phyloP scores from a whole-genome alignment of 108 stramenopile genomes.

The Nitzschia sp. region DNA sequence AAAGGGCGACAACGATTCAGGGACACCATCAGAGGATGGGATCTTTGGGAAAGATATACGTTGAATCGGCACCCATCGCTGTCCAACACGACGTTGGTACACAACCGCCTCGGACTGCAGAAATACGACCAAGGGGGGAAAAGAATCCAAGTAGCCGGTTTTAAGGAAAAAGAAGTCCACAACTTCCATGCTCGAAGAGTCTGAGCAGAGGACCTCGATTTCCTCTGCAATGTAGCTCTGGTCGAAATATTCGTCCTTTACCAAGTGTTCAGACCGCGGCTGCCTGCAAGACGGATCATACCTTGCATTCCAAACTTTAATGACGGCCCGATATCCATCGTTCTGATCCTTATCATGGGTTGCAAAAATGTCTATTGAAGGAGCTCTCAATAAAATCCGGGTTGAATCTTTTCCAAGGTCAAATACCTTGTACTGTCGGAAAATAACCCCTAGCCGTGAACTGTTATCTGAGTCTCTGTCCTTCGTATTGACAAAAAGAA shows the following conservation, averaged over 20 bases:
- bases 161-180: constrained; percentile 69
- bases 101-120: constrained; percentile 50
- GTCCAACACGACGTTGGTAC: constrained; percentile 47
- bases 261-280: constrained; percentile 6
- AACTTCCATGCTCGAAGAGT: constrained; percentile 21
- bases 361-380: constrained; percentile 19
- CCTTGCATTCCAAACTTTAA: constrained; percentile 44
- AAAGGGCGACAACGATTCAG: no score
- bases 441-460: constrained; percentile 5
- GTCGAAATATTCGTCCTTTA: constrained; percentile 29
- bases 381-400: constrained; percentile 6
- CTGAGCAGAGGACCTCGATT: constrained; percentile 26
- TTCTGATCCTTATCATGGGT: not conserved
- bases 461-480: not conserved
- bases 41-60: constrained; percentile 47
- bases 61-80: constrained; percentile 54
- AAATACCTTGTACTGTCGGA: constrained; percentile 18
- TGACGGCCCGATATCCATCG: not conserved
- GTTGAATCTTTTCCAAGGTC: constrained; percentile 1
- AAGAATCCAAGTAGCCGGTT: constrained; percentile 68
- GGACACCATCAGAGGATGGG: constrained; percentile 16
- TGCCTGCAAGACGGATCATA: constrained; percentile 31
- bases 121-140: constrained; percentile 66
- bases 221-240: constrained; percentile 23
- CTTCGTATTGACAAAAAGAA: constrained; percentile 49